Evolutionary conservation across 2,329 filamentous ascomycete genomes (phyloP).

Genomic region (Ceratocystiopsis minuta): DNA sequence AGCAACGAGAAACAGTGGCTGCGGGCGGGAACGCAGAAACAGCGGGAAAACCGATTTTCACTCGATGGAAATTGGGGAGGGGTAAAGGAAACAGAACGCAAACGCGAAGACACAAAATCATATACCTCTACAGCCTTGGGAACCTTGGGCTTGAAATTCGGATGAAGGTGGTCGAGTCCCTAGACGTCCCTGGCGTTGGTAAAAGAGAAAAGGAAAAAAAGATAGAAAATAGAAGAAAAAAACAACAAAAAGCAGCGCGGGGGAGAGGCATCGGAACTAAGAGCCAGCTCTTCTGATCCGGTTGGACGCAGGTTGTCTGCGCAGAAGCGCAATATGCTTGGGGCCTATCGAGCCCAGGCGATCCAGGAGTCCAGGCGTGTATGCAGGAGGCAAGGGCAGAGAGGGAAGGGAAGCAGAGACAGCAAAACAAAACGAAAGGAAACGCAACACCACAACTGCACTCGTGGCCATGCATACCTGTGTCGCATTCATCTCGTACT

Average conservation of each 20-base stretch:
- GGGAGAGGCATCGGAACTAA: conserved; percentile 2
- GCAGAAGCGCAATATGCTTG: too few species aligned
- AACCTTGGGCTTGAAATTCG: conserved; percentile 75
- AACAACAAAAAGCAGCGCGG: conserved; percentile 15
- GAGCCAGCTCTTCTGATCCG: too few species aligned
- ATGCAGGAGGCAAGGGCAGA: neutral
- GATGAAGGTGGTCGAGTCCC: conserved; percentile 85
- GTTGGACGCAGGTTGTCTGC: too few species aligned
- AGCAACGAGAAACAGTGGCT: too few species aligned
- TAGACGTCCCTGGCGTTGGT: conserved; percentile 41
- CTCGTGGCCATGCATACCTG: conserved; percentile 50
- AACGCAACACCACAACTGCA: neutral
- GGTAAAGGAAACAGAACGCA: neutral
- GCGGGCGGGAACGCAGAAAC: neutral
- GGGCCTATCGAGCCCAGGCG: too few species aligned
- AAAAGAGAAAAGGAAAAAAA: conserved; percentile 18
- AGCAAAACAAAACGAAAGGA: neutral
- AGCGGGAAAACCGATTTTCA: conserved; percentile 1
- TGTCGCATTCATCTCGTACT: conserved; percentile 96
- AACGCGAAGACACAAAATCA: conserved; percentile 18
- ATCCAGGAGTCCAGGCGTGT: too few species aligned
- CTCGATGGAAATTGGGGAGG: too few species aligned
- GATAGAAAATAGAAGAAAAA: conserved; percentile 10
- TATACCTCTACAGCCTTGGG: conserved; percentile 94
- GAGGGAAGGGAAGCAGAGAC: neutral